Base-by-base conservation (phyloP, 768 basidiomycete species). In the Lyophyllum decastes region DNA sequence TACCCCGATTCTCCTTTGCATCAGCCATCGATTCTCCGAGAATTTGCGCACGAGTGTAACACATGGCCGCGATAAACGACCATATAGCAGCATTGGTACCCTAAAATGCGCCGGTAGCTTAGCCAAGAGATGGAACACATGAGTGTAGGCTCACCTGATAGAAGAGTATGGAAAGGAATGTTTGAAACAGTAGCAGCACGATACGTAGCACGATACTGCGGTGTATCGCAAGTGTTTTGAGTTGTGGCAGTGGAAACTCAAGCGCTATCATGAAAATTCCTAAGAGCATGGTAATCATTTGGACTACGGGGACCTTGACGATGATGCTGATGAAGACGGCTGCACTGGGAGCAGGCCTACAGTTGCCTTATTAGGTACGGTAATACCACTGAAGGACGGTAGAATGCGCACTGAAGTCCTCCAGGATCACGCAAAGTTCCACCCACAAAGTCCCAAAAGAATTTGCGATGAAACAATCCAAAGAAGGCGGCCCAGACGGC, bases 361-460 rank as follows among this genome's bases (percentile, higher is more conserved):
- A 9, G 27, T 49, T 14, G 33, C 24, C 21, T 35, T 10, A 19
- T 55, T 9, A 56, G 34, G 34, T 51, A 9, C 47, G 16, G 14
- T 25, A 21, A 34, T 2, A 35, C 33, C 12, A 9, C 12, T 11
- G 22, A 21, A 47, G 19, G 8, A n/a, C n/a, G n/a, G 10, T 27
- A 27, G 10, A 44, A 85, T n/a, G n/a, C 87, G 68, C 61, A 92
- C 90, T 92, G 89, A 24, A 90, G 55, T 52, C 90, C 90, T 75
- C 90, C 90, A 26, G 90, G 90, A 69, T 84, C 81, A 60, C 90
- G 88, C 56, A 92, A 69, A 56, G 81, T 87, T 47, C 90, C 94
- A 58, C 85, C 87, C n/a, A 94, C 76, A 69, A 96, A 93, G 76
- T 96, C 95, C 90, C 92, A 96, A 76, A 96, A 95, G 83, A 93